Percentiles rank a stretch among this genome's conserved stretches.
Conservation (phyloP, 1,139 yeast genomes). For the Taphrina deformans region DNA sequence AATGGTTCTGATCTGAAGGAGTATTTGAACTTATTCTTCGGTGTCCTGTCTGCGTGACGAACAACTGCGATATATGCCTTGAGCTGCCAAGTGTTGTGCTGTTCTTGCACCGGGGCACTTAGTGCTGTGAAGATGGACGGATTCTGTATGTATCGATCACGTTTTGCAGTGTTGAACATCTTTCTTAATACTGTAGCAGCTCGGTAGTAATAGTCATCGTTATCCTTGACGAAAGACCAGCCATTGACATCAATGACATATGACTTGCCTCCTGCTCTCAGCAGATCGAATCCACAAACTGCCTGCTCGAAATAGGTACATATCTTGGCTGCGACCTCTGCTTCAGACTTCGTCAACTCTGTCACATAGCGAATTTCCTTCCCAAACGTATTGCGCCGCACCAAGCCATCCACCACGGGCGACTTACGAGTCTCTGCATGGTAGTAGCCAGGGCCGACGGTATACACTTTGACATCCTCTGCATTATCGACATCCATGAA, state of each 20-base stretch:
- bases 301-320: constrained; percentile 80
- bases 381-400: constrained; percentile 94
- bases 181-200: constrained; percentile 77
- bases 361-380: constrained; percentile 93
- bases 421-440: constrained; percentile 98
- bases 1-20: constrained; percentile 87
- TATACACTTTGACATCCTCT: constrained; percentile 97
- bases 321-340: constrained; percentile 73
- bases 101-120: constrained; percentile 47
- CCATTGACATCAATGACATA: constrained; percentile 98
- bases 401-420: constrained; percentile 98
- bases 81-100: constrained; percentile 94
- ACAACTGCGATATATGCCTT: constrained; percentile 90
- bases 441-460: constrained; percentile 86
- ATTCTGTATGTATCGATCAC: constrained; percentile 50
- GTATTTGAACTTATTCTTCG: constrained; percentile 96
- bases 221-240: constrained; percentile 95
- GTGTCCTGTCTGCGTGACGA: constrained; percentile 97
- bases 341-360: constrained; percentile 71
- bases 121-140: constrained; percentile 36
- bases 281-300: constrained; percentile 95
- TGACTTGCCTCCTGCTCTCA: constrained; percentile 83
- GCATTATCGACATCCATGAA: constrained; percentile 98
- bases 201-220: constrained; percentile 76
- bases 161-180: constrained; percentile 63